Conservation (phyloP, 352 stramenopile genomes). For the Plasmopara halstedii region DNA sequence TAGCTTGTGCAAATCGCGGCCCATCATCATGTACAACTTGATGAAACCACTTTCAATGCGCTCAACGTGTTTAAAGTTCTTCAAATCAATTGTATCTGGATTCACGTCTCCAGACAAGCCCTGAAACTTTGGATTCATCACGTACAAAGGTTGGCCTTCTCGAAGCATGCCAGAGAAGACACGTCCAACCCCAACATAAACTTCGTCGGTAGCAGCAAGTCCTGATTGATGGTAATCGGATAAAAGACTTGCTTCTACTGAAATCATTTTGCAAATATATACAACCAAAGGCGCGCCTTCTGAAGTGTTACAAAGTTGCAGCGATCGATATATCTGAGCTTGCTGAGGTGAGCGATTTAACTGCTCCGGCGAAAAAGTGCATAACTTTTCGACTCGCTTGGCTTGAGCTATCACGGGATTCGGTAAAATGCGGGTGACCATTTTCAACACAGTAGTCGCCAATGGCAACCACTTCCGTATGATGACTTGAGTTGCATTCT, state of each 20-base stretch:
- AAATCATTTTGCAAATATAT: conserved; percentile 92
- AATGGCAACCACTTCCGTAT: conserved; percentile 90
- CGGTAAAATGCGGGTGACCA: conserved; percentile 84
- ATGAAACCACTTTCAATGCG: conserved; percentile 39
- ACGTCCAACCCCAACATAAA: conserved; percentile 89
- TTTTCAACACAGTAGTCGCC: conserved; percentile 77
- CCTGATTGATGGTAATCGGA: conserved; percentile 56
- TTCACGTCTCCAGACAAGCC: conserved; percentile 32
- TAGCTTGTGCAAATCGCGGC: conserved; percentile 73
- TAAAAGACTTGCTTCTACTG: conserved; percentile 79
- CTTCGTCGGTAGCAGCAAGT: conserved; percentile 43
- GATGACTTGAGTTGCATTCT: conserved; percentile 48
- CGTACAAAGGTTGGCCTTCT: conserved; percentile 51
- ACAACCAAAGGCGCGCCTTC: conserved; percentile 72
- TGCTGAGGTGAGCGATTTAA: conserved; percentile 26
- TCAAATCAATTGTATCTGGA: conserved; percentile 19
- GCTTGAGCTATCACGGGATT: conserved; percentile 67
- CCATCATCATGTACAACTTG: conserved; percentile 92
- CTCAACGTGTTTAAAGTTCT: conserved; percentile 47
- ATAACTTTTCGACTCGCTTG: conserved; percentile 66
- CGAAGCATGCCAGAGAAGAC: conserved; percentile 86
- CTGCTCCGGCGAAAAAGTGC: conserved; percentile 26
- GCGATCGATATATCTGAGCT: conserved; percentile 34
- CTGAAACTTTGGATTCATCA: conserved; percentile 89
- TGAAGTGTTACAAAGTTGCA: conserved; percentile 47